Base-by-base conservation (phyloP, 345 rosid genomes). In the Hibiscus trionum region DNA sequence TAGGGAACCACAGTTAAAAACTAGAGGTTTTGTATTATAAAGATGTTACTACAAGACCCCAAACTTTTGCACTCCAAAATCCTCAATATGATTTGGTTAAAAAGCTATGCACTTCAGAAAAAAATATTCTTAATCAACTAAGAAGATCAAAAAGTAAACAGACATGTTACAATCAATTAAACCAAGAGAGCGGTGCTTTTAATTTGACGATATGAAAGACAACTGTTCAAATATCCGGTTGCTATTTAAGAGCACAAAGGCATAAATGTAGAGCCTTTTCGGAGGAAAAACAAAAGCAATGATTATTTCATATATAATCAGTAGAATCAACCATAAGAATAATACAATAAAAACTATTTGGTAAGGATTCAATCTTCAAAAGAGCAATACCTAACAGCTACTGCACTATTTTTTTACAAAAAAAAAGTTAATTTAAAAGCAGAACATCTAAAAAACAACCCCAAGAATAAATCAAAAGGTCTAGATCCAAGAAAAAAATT, bases 341-440 rank as follows among this genome's bases (percentile, higher is more conserved):
- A 11, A 57, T n/a, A 33, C 53, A 52, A 67, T 37, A 27, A 15
- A 50, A 57, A 52, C 60, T n/a, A 50, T 24, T 9, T 9, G 67
- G 15, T 57, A 68, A 70, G 53, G 75, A 71, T 73, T 71, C 63
- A 63, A 73, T 16, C 42, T 37, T n/a, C n/a, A n/a, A n/a, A n/a
- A n/a, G n/a, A n/a, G n/a, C n/a, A n/a, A n/a, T 37, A 5, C 42
- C 42, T 37, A 37, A 37, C 42, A 37, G 42, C 21, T 42, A 53
- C 7, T 31, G 69, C 44, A 27, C 7, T 42, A 19, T 1, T 33
- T 33, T 33, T 33, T 5, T 5, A 14, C 35, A 39, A 68, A 55
- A 52, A 16, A 8, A 46, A 60, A 12, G 9, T 4, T 61, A 50
- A 61, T 11, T 46, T 14, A 55, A 27, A 39, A 65, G n/a, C 9